Percentiles rank a stretch among this genome's conserved stretches.
These are phyloP conservation scores for Ormosia semicastrata DNA, from an alignment of 306 rosid species.

Conservation along the genomic window DNA sequence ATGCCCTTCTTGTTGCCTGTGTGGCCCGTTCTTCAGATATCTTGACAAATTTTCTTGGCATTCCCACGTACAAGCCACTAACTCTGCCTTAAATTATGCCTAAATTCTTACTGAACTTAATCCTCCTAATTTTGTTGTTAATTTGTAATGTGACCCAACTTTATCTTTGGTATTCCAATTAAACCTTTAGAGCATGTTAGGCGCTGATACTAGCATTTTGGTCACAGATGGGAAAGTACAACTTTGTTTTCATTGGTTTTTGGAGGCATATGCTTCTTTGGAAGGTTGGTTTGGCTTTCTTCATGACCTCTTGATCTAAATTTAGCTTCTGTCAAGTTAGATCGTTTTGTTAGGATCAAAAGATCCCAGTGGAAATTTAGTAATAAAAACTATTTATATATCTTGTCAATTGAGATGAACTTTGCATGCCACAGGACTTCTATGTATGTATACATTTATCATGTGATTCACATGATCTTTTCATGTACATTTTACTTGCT, in stretches of 20 bases:
- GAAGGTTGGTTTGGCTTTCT: slow-evolving; percentile 61
- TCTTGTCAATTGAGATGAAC: slow-evolving; percentile 5
- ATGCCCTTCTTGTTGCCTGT: slow-evolving; percentile 77
- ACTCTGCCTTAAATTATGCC: slow-evolving; percentile 7
- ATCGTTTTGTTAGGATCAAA: not conserved
- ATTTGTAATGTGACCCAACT: not conserved
- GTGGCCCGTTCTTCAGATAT: slow-evolving; percentile 77
- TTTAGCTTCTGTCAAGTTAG: not conserved
- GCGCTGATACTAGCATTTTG: slow-evolving; percentile 51
- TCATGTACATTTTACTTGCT: not conserved
- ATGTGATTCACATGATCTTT: not conserved
- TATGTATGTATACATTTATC: not conserved
- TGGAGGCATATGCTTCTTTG: slow-evolving; percentile 74
- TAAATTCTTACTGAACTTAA: not conserved
- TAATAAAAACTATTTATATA: not conserved
- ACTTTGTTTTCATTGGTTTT: slow-evolving; percentile 65
- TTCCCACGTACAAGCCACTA: slow-evolving; percentile 52
- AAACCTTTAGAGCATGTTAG: slow-evolving; percentile 30
- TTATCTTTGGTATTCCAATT: slow-evolving; percentile 13
- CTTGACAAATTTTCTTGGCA: slow-evolving; percentile 64
- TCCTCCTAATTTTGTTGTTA: slow-evolving; percentile 3
- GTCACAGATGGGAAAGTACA: slow-evolving; percentile 87
- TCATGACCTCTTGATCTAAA: not conserved
- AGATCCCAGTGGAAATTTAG: not conserved
- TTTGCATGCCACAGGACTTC: not conserved